Evolutionary conservation across 371 early-diverging fungal genomes (phyloP), one percentile per base, ranked within the genome.

Genomic region (Vairimorpha necatrix): DNA sequence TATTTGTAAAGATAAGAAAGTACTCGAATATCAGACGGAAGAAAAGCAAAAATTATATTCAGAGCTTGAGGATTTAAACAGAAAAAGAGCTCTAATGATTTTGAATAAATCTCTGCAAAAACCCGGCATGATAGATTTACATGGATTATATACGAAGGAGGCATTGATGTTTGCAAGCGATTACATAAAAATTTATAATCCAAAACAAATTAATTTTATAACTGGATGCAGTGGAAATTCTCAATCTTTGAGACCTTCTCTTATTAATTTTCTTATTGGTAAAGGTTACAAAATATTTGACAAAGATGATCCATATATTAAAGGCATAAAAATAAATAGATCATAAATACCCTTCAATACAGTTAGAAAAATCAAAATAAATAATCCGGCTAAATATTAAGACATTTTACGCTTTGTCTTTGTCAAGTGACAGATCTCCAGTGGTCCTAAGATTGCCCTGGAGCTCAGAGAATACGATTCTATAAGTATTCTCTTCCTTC

Each of bases 101-200:
- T 36, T 72, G 42, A 47, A 61, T 33, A 72, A 54, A 3, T 36
- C 56, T 14, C 28, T 72, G 24, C 61, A 62, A n/a, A 30, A 61
- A 47, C 48, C 61, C 18, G n/a, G 24, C 0, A 33, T 16, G 1
- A 1, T 72, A 14, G 72, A 72, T 48, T 36, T 72, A 18, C 72
- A 72, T 42, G 54, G 54, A 22, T 32, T 72, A 13, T 54, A 63
- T 47, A 38, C 38, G 16, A 48, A 34, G 26, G 72, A 72, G 33
- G 61, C 63, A 28, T 36, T 72, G 16, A 53, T n/a, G 28, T 72
- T 72, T 72, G 4, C 63, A 7, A 50, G 50, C 24, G 72, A 72
- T 63, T 63, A 72, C 58, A 47, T 72, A 1, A 24, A 38, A 54
- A 13, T 63, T 34, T 56, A 58, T 39, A 24, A 30, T 1, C 72